Evolutionary conservation across 2,329 filamentous ascomycete species (phyloP).

Genomic region (Curvularia spicifera): DNA sequence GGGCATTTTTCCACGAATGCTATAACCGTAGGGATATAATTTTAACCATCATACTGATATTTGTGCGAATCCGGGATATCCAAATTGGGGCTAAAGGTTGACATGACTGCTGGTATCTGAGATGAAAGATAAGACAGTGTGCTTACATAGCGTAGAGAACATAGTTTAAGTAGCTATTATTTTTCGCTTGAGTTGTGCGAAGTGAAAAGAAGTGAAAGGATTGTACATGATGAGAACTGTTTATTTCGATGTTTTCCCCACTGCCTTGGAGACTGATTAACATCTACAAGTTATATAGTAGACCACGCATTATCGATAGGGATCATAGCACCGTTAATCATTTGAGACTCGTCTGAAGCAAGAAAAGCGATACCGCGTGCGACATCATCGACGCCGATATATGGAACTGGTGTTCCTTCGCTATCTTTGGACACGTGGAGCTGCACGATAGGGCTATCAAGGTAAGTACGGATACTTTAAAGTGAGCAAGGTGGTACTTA

Average conservation of each 20-base stretch:
- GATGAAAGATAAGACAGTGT: no score
- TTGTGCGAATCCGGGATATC: no score
- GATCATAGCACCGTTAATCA: conserved; percentile 35
- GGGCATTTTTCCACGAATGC: no score
- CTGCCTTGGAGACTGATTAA: no score
- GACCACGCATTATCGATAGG: conserved; percentile 42
- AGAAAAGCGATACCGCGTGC: conserved; percentile 36
- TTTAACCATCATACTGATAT: no score
- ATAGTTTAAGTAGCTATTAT: no score
- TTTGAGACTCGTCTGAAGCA: conserved; percentile 35
- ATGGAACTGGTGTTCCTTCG: conserved; percentile 28
- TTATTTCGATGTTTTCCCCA: neutral
- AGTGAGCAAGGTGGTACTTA: conserved; percentile 7
- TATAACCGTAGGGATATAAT: no score
- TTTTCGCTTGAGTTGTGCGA: neutral
- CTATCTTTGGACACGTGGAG: conserved; percentile 34
- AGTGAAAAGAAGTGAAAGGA: neutral
- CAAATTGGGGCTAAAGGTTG: no score
- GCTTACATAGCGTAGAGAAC: no score
- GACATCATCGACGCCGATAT: conserved; percentile 32
- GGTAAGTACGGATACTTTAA: conserved; percentile 10
- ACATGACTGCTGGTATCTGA: no score
- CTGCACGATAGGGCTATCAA: conserved; percentile 26
- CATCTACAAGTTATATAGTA: conserved; percentile 23
- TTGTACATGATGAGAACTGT: neutral